Percentiles rank a stretch among this genome's conserved stretches.
Evolutionary conservation across 176 grass and related monocot genomes (phyloP).

Genomic region (Aechmea fasciata): DNA sequence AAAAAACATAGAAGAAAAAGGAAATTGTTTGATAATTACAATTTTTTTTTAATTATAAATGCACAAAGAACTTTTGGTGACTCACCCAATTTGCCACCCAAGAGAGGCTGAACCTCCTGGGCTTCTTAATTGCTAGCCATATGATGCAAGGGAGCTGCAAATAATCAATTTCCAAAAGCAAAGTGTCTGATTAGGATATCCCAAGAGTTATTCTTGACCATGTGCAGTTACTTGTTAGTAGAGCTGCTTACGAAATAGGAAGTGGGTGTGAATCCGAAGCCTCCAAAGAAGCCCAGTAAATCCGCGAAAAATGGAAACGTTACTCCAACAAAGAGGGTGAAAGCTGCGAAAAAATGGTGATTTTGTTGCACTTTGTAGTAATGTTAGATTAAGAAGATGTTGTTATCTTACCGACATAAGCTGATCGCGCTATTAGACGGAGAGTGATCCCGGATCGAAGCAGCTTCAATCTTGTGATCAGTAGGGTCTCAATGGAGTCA

Average conservation of each 20-base stretch:
- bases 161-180: too few relatives aligned
- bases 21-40: neutral
- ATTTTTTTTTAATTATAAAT: neutral
- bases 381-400: neutral
- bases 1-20: neutral
- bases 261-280: conserved; percentile 27
- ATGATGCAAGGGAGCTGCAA: conserved; percentile 18
- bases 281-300: conserved; percentile 43
- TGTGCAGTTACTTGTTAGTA: neutral
- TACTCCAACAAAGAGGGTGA: conserved; percentile 33
- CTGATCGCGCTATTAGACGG: conserved; percentile 9
- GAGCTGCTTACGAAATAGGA: conserved; percentile 7
- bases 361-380: neutral
- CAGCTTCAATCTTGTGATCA: neutral
- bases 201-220: neutral
- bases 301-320: conserved; percentile 44
- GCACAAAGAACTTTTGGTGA: neutral
- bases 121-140: conserved; percentile 19
- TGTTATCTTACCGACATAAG: conserved; percentile 10
- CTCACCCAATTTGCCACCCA: conserved; percentile 7
- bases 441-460: conserved; percentile 5
- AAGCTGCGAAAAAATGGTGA: neutral
- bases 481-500: conserved; percentile 1
- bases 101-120: conserved; percentile 15
- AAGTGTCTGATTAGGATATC: too few relatives aligned